Evolutionary conservation across 345 rosid species (phyloP).

Genomic region (Viola odorata): DNA sequence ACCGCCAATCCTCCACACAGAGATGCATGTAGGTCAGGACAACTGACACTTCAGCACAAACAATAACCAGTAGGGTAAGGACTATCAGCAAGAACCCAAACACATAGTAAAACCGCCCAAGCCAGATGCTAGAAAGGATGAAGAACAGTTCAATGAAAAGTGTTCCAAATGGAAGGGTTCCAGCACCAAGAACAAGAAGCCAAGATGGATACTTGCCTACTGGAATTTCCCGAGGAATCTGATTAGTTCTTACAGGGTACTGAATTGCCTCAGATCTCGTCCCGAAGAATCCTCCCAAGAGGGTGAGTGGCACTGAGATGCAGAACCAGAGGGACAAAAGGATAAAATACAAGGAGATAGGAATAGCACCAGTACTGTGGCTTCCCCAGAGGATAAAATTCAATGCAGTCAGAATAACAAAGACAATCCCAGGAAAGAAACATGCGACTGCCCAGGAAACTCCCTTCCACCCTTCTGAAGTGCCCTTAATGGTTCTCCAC

Average conservation of each 20-base stretch:
- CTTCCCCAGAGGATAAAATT: constrained; percentile 78
- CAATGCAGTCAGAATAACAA: constrained; percentile 57
- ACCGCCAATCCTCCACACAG: constrained; percentile 81
- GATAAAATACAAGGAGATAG: constrained; percentile 61
- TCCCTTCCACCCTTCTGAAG: constrained; percentile 70
- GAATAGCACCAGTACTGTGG: constrained; percentile 73
- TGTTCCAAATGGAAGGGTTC: constrained; percentile 78
- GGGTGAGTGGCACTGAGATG: constrained; percentile 74
- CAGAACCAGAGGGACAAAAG: constrained; percentile 82
- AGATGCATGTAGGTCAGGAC: constrained; percentile 85
- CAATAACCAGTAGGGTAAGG: constrained; percentile 52
- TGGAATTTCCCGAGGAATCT: constrained; percentile 81
- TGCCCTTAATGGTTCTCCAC: constrained; percentile 75
- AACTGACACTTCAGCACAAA: constrained; percentile 76
- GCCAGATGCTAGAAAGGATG: constrained; percentile 84
- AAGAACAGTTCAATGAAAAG: constrained; percentile 75
- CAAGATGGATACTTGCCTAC: constrained; percentile 79
- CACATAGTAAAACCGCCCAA: constrained; percentile 73
- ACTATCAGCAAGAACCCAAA: constrained; percentile 75
- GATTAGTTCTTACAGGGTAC: constrained; percentile 66
- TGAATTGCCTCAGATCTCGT: constrained; percentile 58
- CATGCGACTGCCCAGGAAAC: constrained; percentile 66
- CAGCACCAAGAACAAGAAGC: constrained; percentile 87
- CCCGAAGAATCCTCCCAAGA: constrained; percentile 70
- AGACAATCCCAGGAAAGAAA: constrained; percentile 80